Base-by-base conservation (phyloP, 352 stramenopile genomes). In the Phytophthora sp. region DNA sequence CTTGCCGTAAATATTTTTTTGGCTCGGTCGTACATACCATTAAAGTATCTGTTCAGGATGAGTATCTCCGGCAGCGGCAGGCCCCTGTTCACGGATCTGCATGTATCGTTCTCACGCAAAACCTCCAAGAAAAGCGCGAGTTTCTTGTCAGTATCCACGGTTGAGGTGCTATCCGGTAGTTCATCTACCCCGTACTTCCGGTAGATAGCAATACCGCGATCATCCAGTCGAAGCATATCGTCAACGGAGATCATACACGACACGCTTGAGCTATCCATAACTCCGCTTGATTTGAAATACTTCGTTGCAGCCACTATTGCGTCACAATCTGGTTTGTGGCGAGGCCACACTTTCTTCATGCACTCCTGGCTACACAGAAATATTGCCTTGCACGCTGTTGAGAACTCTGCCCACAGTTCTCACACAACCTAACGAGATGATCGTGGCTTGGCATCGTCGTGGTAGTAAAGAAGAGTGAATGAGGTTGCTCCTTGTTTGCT, bases 31-130 rank as follows among this genome's bases (percentile, higher is more conserved):
- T 70, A 68, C 41, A 57, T 26, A 24, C 50, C 43, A 44, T 76
- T 79, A 51, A 68, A 76, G 27, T 48, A 43, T 15, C 58, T 56
- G 48, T 79, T 76, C 13, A 76, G 34, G 17, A 72, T 23, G 23
- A 79, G 50, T 53, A 70, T 75, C 10, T 66, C 38, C 5, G 42
- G 20, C 11, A 79, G 51, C 41, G 66, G 31, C 7, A 45, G 45
- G 15, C 31, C 10, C 12, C 54, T 45, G 53, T 76, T 65, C 38
- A 2, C 17, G 2, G 30, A 20, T 17, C 31, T 48, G 4, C 46
- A 66, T 11, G 62, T 52, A 41, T 79, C 66, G 21, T 62, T 41
- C 11, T 53, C 38, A 1, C 59, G 37, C 41, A 77, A 32, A 43
- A 67, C 44, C 12, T 58, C 52, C 31, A 65, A 15, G 50, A 62